Evolutionary conservation across 441 rosid genomes (phyloP).

Genomic region (Pelargonium cotyledonis): DNA sequence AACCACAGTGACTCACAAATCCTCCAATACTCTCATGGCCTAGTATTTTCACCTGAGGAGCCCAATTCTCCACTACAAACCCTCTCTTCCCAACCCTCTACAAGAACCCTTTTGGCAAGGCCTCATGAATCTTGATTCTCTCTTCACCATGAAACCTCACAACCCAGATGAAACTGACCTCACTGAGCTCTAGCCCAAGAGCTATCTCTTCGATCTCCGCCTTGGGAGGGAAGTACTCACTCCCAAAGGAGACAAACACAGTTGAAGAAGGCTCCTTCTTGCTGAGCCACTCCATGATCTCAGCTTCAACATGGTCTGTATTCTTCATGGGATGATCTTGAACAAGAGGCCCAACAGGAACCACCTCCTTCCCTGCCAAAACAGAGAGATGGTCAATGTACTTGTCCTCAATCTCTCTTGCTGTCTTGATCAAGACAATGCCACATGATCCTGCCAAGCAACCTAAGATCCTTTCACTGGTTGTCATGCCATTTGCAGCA

Average conservation of each 20-base stretch:
- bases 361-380: conserved; percentile 21
- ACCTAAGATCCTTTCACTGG: no score
- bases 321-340: conserved; percentile 5
- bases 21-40: conserved; percentile 22
- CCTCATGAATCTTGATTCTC: conserved; percentile 10
- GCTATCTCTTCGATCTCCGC: conserved; percentile 16
- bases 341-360: conserved; percentile 30
- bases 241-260: conserved; percentile 16
- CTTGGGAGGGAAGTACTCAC: conserved; percentile 19
- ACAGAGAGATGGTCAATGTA: conserved; percentile 23
- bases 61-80: conserved; percentile 23
- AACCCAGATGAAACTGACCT: conserved; percentile 23
- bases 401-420: conserved; percentile 28
- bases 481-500: not conserved
- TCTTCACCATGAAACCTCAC: conserved; percentile 17
- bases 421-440: conserved; percentile 24
- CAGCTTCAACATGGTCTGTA: not conserved
- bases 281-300: conserved; percentile 16
- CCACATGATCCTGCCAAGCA: conserved; percentile 16
- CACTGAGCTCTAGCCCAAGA: conserved; percentile 18
- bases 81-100: conserved; percentile 21
- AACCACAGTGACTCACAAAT: conserved; percentile 35
- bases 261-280: not conserved
- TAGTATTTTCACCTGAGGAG: conserved; percentile 25
- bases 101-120: conserved; percentile 23